phyloP scores from a whole-genome alignment of 176 grass and related monocot genomes.

The Avena sativa region DNA sequence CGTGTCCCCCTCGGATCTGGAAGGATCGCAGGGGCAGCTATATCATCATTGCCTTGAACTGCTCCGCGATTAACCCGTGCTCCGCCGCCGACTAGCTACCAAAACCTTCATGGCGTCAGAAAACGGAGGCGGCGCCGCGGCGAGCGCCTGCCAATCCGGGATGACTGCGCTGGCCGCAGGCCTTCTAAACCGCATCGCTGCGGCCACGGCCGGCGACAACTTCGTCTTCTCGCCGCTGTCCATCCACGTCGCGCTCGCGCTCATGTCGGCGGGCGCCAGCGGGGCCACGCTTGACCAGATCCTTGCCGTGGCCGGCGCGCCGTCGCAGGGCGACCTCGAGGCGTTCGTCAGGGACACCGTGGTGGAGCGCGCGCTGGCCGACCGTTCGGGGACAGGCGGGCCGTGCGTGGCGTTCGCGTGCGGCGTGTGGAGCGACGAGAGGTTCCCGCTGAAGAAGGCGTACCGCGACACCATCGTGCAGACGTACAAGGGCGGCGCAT shows the following conservation, averaged over 20 bases:
- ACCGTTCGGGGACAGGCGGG: background rate
- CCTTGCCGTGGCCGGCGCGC: background rate
- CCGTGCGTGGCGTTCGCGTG: background rate
- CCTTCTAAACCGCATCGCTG: background rate
- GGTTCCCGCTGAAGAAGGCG: background rate
- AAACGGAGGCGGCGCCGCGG: background rate
- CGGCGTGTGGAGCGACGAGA: background rate
- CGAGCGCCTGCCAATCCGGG: slow-evolving; percentile 1
- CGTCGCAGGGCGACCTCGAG: background rate
- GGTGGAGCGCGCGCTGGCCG: background rate
- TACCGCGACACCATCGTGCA: slow-evolving; percentile 1
- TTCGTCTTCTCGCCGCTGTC: slow-evolving; percentile 18
- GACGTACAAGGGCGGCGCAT: background rate
- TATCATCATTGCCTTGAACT: background rate
- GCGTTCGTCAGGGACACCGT: background rate
- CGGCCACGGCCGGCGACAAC: background rate
- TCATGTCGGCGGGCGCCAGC: background rate
- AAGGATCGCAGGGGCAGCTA: background rate
- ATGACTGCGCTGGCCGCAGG: background rate
- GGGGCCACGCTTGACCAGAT: background rate
- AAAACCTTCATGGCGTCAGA: background rate
- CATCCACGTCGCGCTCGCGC: slow-evolving; percentile 1
- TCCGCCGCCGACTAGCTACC: too few species aligned
- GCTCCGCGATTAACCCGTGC: background rate
- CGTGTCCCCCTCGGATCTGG: background rate